Evolutionary conservation across 306 rosid genomes (phyloP).

Genomic region (Vicia sativa): DNA sequence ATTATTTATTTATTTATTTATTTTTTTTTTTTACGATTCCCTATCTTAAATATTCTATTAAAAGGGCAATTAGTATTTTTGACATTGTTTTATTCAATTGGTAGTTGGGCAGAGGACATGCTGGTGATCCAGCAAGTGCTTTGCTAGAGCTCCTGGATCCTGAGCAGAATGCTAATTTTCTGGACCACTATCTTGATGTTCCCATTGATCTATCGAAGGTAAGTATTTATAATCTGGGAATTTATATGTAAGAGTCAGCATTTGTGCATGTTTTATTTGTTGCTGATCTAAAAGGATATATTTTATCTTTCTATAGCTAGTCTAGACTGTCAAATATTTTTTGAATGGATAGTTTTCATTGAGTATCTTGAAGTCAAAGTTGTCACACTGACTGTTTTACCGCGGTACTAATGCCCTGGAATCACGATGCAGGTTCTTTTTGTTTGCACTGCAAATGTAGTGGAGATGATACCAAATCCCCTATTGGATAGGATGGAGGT

Average conservation of each 20-base stretch:
- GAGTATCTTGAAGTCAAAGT: conserved; percentile 22
- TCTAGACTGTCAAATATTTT: conserved; percentile 3
- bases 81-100: conserved; percentile 45
- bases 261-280: conserved; percentile 16
- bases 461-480: conserved; percentile 94
- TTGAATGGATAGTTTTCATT: conserved; percentile 22
- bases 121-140: conserved; percentile 99
- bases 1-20: no score
- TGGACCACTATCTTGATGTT: conserved; percentile 99
- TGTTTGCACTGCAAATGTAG: conserved; percentile 96
- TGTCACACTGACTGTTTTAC: conserved; percentile 29
- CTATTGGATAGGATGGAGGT: conserved; percentile 97
- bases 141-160: conserved; percentile 99
- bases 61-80: conserved; percentile 27
- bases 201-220: conserved; percentile 98
- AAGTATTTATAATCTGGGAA: conserved; percentile 35
- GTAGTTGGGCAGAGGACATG: conserved; percentile 98
- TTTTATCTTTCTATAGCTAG: conserved; percentile 2
- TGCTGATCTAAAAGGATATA: conserved; percentile 12
- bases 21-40: conserved; percentile 16
- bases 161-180: conserved; percentile 98
- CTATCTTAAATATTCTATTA: not conserved
- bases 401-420: conserved; percentile 28
- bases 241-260: conserved; percentile 22
- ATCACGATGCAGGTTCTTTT: conserved; percentile 82